Evolutionary conservation across 2,329 filamentous ascomycete genomes (phyloP).

Genomic region (Hypocrella siamensis): DNA sequence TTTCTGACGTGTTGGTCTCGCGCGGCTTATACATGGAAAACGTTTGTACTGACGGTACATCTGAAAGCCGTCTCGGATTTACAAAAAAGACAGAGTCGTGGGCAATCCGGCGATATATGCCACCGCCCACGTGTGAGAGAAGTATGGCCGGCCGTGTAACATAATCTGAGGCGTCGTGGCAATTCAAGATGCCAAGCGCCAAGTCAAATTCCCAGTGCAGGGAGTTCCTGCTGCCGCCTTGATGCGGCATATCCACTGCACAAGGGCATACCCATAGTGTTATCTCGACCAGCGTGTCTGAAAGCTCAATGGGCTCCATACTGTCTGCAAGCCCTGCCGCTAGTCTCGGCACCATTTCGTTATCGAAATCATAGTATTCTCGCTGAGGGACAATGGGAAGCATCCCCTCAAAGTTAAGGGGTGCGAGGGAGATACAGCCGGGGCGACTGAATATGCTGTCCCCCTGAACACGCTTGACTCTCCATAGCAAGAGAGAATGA

Average conservation of each 20-base stretch:
- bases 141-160: not conserved
- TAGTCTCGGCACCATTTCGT: conserved; percentile 1
- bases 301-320: conserved; percentile 1
- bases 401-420: not conserved
- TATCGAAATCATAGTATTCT: conserved; percentile 1
- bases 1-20: not conserved
- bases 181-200: conserved; percentile 1
- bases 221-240: not conserved
- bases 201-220: not conserved
- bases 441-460: not conserved
- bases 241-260: not conserved
- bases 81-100: not conserved
- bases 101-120: not conserved
- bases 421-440: not conserved
- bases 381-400: conserved; percentile 1
- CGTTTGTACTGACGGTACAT: not conserved
- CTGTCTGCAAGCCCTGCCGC: not conserved
- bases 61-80: not conserved
- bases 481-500: conserved; percentile 1
- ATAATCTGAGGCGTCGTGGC: conserved; percentile 1
- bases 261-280: conserved; percentile 1
- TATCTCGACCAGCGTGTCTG: not conserved
- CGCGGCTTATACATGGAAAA: not conserved
- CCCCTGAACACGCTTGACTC: not conserved
- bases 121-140: not conserved